These are phyloP conservation scores for Alternaria hordeiaustralica DNA, from an alignment of 2,329 filamentous ascomycete genomes.

Conservation along the genomic window DNA sequence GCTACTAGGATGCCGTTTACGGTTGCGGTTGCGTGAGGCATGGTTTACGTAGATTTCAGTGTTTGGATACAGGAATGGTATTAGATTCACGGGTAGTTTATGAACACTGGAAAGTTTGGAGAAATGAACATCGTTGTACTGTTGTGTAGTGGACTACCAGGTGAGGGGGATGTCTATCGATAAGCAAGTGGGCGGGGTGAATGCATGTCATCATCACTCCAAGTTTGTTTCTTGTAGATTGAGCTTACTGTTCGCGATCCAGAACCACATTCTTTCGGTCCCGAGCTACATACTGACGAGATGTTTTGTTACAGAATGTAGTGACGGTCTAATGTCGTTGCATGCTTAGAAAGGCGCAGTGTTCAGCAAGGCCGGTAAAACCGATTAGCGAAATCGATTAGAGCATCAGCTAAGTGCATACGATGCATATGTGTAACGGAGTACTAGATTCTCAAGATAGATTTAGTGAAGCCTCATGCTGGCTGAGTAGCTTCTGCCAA, in stretches of 20 bases:
- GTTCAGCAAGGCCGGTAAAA: neutral
- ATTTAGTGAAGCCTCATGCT: neutral
- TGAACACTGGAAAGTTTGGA: neutral
- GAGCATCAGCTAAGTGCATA: neutral
- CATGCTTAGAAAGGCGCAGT: too few relatives aligned
- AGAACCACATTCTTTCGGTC: neutral
- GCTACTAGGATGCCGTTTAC: conserved; percentile 60
- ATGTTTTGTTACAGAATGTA: neutral
- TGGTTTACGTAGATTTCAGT: conserved; percentile 9
- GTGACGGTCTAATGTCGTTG: neutral
- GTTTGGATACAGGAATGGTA: too few relatives aligned
- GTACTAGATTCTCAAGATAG: neutral
- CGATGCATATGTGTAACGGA: neutral
- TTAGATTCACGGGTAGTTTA: neutral
- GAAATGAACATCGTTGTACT: neutral
- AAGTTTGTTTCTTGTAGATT: neutral
- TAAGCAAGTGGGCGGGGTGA: conserved; percentile 12
- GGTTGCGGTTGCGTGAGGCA: conserved; percentile 54
- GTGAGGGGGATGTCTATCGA: conserved; percentile 14
- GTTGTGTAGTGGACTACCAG: neutral
- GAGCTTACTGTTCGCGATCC: neutral
- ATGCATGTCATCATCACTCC: conserved; percentile 13
- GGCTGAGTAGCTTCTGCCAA: neutral
- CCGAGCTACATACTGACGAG: neutral
- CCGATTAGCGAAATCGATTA: neutral